Conservation (phyloP, 345 rosid genomes). For the Tarenaya hassleriana region DNA sequence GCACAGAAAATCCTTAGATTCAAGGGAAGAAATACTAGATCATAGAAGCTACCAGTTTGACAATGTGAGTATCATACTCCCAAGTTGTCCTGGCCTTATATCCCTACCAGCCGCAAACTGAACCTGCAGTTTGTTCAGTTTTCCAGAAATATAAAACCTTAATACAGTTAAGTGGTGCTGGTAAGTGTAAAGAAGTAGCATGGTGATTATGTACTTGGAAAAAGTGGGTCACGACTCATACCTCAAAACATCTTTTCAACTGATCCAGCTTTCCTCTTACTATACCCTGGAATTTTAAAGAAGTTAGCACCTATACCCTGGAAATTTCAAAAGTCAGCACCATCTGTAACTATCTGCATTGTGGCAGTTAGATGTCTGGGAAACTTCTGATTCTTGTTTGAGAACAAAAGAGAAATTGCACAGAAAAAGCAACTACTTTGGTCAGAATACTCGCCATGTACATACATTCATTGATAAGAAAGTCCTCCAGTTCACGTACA, state of each 20-base stretch:
- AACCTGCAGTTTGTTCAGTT: slow-evolving; percentile 56
- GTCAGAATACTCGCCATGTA: slow-evolving; percentile 56
- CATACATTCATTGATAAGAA: slow-evolving; percentile 97
- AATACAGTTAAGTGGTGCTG: background rate
- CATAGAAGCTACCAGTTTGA: slow-evolving; percentile 61
- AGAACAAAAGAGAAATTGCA: background rate
- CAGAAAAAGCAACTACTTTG: background rate
- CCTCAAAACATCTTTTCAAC: slow-evolving; percentile 92
- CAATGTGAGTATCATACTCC: slow-evolving; percentile 74
- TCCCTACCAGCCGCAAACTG: slow-evolving; percentile 98
- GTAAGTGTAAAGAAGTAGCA: background rate
- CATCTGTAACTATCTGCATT: background rate
- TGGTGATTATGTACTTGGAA: background rate
- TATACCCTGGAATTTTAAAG: slow-evolving; percentile 54
- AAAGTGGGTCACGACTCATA: slow-evolving; percentile 23
- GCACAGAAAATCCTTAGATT: background rate
- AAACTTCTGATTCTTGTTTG: background rate
- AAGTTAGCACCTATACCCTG: slow-evolving; percentile 2
- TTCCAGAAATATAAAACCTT: slow-evolving; percentile 3
- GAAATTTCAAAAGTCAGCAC: slow-evolving; percentile 12
- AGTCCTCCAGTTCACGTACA: slow-evolving; percentile 98
- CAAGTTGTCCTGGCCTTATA: slow-evolving; percentile 84
- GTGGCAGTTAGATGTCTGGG: background rate
- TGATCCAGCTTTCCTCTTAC: slow-evolving; percentile 97
- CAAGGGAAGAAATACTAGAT: slow-evolving; percentile 2